Evolutionary conservation across 2,329 filamentous ascomycete genomes (phyloP).

Genomic region (Sporothrix schenckii): DNA sequence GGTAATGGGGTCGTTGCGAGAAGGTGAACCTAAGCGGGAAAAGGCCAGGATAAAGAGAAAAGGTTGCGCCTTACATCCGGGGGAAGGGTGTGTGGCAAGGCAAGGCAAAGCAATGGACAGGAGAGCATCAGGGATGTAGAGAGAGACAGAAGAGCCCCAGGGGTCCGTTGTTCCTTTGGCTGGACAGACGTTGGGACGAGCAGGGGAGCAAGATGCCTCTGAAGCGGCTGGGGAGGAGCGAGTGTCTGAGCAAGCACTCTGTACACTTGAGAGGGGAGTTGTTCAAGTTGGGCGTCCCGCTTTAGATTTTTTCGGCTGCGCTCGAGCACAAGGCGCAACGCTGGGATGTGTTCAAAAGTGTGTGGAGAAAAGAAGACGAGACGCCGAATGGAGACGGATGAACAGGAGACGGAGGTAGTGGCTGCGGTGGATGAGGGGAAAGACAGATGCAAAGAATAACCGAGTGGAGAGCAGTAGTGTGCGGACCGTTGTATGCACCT

Average conservation of each 20-base stretch:
- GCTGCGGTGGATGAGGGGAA: background rate
- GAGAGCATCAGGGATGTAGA: conserved; percentile 12
- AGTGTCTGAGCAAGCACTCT: background rate
- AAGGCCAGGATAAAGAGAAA: conserved; percentile 20
- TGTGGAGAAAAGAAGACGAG: conserved; percentile 21
- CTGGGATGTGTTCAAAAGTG: background rate
- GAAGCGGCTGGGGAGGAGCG: background rate
- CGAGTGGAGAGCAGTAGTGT: background rate
- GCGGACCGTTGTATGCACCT: conserved; percentile 5
- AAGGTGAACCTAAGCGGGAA: conserved; percentile 1
- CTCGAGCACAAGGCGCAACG: background rate
- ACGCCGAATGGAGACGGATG: background rate
- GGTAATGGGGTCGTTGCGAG: conserved; percentile 19
- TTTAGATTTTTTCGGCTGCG: conserved; percentile 6
- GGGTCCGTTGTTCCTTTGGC: background rate
- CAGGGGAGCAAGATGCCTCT: conserved; percentile 12
- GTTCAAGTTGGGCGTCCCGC: background rate
- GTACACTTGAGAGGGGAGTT: conserved; percentile 8
- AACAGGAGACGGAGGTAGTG: background rate
- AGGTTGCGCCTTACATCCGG: conserved; percentile 24
- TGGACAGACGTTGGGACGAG: conserved; percentile 9
- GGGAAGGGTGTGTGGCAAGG: conserved; percentile 16
- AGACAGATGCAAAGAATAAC: conserved; percentile 1
- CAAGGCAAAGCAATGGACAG: conserved; percentile 6
- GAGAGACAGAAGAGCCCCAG: background rate